phyloP scores from a whole-genome alignment of 768 basidiomycete species.

The Hygrocybe punicea region DNA sequence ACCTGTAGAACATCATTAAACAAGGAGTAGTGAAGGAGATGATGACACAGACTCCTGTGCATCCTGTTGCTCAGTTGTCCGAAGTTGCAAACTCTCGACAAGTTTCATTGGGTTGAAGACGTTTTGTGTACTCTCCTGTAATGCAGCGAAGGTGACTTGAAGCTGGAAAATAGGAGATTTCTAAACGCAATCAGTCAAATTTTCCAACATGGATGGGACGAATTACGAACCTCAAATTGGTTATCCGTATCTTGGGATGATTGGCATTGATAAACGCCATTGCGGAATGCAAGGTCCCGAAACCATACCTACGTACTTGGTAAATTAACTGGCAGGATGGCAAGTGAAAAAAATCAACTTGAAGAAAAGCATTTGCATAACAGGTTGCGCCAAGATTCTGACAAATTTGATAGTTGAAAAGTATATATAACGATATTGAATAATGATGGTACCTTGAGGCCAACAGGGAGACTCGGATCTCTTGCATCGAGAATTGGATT shows the following conservation, averaged over 20 bases:
- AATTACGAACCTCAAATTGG: constrained; percentile 36
- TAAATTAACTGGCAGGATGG: background rate
- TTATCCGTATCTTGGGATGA: constrained; percentile 50
- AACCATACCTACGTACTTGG: constrained; percentile 75
- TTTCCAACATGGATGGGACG: background rate
- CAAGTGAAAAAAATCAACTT: constrained; percentile 45
- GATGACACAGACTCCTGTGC: constrained; percentile 76
- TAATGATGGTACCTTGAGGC: constrained; percentile 57
- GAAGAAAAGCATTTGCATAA: constrained; percentile 93
- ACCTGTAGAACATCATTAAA: constrained; percentile 45
- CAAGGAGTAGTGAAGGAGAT: background rate
- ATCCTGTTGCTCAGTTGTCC: constrained; percentile 89
- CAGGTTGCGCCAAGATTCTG: constrained; percentile 97
- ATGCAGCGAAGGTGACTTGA: constrained; percentile 78
- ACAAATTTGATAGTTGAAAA: constrained; percentile 4
- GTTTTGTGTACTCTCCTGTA: constrained; percentile 66
- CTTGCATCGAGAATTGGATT: constrained; percentile 53
- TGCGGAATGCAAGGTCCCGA: constrained; percentile 76
- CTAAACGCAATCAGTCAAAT: constrained; percentile 33
- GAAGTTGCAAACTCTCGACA: constrained; percentile 78
- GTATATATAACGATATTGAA: constrained; percentile 1
- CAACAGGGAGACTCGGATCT: constrained; percentile 61
- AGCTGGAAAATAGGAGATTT: constrained; percentile 77
- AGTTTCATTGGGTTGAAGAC: constrained; percentile 83
- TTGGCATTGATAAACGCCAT: constrained; percentile 76